Evolutionary conservation across 1,139 yeast species (phyloP), one percentile per base, ranked within the genome.

Genomic region (Entelexis sorbosivorans): DNA sequence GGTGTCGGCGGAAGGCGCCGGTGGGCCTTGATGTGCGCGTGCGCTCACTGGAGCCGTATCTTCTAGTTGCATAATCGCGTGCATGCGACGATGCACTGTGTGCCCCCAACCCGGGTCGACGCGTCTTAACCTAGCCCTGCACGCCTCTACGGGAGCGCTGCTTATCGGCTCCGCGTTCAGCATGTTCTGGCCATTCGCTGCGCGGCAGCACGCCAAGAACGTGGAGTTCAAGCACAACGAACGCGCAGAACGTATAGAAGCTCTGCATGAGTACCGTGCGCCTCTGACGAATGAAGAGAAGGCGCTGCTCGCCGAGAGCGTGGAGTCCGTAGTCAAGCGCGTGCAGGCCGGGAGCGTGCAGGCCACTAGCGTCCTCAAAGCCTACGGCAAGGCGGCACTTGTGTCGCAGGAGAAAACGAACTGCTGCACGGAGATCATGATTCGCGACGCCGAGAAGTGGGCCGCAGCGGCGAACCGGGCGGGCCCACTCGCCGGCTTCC

Each of bases 401-500:
- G 59, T 58, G 36, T 69, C 69, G n/a, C 70, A 69, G 51, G 59
- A 59, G 65, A 19, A 62, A 24, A 58, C 62, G 50, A 70, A 70
- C 55, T 63, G 68, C 42, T 36, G 69, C 38, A 70, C 73, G 5
- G 73, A 70, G 57, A 58, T 70, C 47, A 53, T 69, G 60, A 63
- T 68, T 52, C 60, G 61, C 50, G 68, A 64, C 57, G 51, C 70
- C 10, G 69, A 67, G 53, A 56, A 60, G 44, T 64, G 64, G 66
- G 69, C 69, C 5, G 47, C 26, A 13, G 17, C 42, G 4, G 44
- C 48, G 5, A 60, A 65, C 50, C 50, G 49, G 11, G 51, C 68
- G 13, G 83, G 84, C n/a, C 81, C 82, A 5, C 65, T 82, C 32
- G 86, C 82, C 49, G 89, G 89, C 3, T 67, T 82, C 52, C 88